Evolutionary conservation across 352 stramenopile genomes (phyloP).

Genomic region (Lagenidium sp.): DNA sequence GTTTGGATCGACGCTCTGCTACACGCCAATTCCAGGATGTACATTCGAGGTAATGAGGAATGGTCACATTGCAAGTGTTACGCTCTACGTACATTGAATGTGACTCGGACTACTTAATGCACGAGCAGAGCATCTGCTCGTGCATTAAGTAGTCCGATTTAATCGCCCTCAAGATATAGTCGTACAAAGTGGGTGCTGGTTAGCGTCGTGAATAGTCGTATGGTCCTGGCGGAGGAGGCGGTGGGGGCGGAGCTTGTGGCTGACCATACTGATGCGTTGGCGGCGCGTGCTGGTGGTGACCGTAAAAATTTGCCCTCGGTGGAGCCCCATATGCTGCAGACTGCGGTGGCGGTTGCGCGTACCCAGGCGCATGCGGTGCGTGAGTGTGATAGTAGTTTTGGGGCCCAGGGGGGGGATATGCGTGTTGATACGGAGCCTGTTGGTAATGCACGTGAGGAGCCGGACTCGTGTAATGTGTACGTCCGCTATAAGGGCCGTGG

Average conservation of each 20-base stretch:
- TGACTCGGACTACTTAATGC: conserved; percentile 9
- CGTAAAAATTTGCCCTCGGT: conserved; percentile 17
- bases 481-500: no score
- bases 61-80: conserved; percentile 65
- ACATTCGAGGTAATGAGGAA: conserved; percentile 84
- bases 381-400: conserved; percentile 6
- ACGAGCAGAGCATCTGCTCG: no score
- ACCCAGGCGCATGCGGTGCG: conserved; percentile 5
- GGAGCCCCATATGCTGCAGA: conserved; percentile 7
- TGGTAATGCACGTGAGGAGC: conserved; percentile 1
- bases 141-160: no score
- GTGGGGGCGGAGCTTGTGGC: conserved; percentile 1
- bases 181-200: no score
- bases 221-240: conserved; percentile 3
- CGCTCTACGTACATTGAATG: no score
- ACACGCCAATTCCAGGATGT: conserved; percentile 58
- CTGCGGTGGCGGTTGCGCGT: conserved; percentile 4
- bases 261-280: neutral
- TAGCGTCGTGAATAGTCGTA: conserved; percentile 11
- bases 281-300: no score
- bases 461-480: no score
- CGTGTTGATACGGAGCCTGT: neutral
- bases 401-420: no score
- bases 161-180: no score
- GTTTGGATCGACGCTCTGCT: conserved; percentile 74